These are phyloP conservation scores for Chloropicon primus DNA, from an alignment of 139 green algal genomes.

Conservation along the genomic window DNA sequence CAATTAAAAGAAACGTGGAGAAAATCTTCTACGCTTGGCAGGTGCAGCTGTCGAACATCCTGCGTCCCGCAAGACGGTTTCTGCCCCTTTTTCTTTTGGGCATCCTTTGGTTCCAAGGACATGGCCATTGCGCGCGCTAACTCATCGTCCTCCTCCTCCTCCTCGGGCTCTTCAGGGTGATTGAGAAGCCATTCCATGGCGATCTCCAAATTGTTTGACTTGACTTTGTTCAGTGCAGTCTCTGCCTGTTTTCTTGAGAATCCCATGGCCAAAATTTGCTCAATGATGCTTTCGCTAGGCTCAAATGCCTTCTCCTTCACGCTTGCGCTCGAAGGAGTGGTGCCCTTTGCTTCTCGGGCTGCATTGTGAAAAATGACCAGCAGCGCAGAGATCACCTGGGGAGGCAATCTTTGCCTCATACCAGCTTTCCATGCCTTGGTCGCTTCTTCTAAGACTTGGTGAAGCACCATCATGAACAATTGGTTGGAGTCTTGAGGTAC, in stretches of 20 bases:
- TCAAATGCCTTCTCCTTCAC: background rate
- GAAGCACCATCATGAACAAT: background rate
- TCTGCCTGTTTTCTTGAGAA: background rate
- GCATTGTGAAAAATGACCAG: background rate
- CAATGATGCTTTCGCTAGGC: background rate
- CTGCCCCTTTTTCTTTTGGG: background rate
- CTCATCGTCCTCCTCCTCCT: slow-evolving; percentile 18
- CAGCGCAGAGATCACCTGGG: background rate
- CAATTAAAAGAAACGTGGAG: background rate
- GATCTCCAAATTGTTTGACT: slow-evolving; percentile 34
- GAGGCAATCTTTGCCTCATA: background rate
- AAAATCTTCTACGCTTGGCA: background rate
- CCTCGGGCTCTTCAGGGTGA: slow-evolving; percentile 47
- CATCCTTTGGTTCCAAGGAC: slow-evolving; percentile 22
- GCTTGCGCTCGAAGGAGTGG: background rate
- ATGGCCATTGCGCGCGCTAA: slow-evolving; percentile 32
- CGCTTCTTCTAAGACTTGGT: background rate
- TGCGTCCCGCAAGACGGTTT: background rate
- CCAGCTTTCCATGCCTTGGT: background rate
- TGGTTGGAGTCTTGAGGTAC: background rate
- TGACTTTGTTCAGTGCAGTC: background rate
- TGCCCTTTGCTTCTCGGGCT: background rate
- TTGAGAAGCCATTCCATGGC: slow-evolving; percentile 87
- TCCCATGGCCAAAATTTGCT: background rate
- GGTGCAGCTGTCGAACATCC: background rate